phyloP scores from a whole-genome alignment of 2,329 filamentous ascomycete species.

The Aspergillus neotritici region DNA sequence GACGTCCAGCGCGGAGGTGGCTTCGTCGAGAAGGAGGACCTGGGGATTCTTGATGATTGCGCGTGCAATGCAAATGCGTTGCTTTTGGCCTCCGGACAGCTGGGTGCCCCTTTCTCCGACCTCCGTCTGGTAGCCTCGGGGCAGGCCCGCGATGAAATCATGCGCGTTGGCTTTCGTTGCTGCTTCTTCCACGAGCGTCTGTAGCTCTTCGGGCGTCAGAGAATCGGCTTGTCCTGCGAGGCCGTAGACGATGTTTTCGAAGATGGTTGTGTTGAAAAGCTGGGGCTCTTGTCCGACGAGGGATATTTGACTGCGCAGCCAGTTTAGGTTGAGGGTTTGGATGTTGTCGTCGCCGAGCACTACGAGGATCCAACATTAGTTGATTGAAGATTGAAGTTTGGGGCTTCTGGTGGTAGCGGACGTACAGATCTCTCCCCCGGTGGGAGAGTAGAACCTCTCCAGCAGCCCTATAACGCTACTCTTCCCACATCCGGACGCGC shows the following conservation, averaged over 20 bases:
- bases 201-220: conserved; percentile 2
- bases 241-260: conserved; percentile 63
- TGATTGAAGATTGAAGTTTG: no score
- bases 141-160: conserved; percentile 68
- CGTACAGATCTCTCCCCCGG: conserved; percentile 23
- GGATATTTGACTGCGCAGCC: conserved; percentile 13
- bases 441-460: conserved; percentile 62
- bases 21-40: conserved; percentile 81
- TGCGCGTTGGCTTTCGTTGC: conserved; percentile 53
- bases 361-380: no score
- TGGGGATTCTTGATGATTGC: conserved; percentile 74
- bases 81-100: conserved; percentile 84
- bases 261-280: conserved; percentile 76
- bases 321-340: conserved; percentile 24
- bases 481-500: conserved; percentile 66
- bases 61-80: conserved; percentile 79
- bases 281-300: conserved; percentile 60
- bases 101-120: conserved; percentile 81
- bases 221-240: conserved; percentile 41
- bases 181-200: conserved; percentile 8
- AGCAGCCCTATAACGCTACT: conserved; percentile 66
- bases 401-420: no score
- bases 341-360: conserved; percentile 32
- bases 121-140: conserved; percentile 74
- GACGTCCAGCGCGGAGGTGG: conserved; percentile 80